phyloP scores from a whole-genome alignment of 768 basidiomycete genomes.

The Rubroboletus satanas region DNA sequence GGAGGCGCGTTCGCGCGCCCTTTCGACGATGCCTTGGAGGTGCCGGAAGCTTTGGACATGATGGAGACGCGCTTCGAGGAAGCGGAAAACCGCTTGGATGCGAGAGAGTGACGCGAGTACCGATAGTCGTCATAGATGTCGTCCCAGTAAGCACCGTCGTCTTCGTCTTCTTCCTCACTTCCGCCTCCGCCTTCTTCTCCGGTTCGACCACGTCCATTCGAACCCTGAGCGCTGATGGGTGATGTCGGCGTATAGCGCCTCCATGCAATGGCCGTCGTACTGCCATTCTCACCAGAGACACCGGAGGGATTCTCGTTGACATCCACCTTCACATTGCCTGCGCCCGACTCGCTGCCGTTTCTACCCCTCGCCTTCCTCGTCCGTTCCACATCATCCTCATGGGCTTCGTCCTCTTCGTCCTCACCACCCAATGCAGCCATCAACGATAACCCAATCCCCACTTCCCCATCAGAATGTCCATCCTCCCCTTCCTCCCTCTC shows the following conservation, averaged over 20 bases:
- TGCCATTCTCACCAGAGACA: neutral
- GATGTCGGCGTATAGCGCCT: conserved; percentile 28
- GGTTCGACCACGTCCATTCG: neutral
- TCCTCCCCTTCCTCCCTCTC: conserved; percentile 11
- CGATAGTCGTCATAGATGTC: conserved; percentile 82
- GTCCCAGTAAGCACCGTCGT: conserved; percentile 53
- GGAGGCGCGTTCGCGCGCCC: conserved; percentile 24
- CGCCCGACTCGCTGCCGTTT: neutral
- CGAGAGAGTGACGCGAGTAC: conserved; percentile 60
- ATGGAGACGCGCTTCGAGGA: conserved; percentile 9
- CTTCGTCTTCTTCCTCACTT: conserved; percentile 23
- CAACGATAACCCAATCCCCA: conserved; percentile 67
- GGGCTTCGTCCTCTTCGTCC: conserved; percentile 21
- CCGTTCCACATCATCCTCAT: conserved; percentile 6
- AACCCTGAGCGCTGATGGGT: conserved; percentile 9
- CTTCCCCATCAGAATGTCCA: conserved; percentile 52
- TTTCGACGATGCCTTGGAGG: conserved; percentile 27
- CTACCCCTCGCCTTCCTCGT: neutral
- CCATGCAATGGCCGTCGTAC: conserved; percentile 24
- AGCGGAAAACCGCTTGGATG: conserved; percentile 26
- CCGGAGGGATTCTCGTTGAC: conserved; percentile 1
- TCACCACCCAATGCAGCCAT: conserved; percentile 47
- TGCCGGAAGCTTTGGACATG: conserved; percentile 20
- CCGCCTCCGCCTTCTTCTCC: conserved; percentile 10
- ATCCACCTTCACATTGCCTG: conserved; percentile 2